These are phyloP conservation scores for Caloboletus inedulis DNA, from an alignment of 1,284 basidiomycete genomes.

Conservation along the genomic window DNA sequence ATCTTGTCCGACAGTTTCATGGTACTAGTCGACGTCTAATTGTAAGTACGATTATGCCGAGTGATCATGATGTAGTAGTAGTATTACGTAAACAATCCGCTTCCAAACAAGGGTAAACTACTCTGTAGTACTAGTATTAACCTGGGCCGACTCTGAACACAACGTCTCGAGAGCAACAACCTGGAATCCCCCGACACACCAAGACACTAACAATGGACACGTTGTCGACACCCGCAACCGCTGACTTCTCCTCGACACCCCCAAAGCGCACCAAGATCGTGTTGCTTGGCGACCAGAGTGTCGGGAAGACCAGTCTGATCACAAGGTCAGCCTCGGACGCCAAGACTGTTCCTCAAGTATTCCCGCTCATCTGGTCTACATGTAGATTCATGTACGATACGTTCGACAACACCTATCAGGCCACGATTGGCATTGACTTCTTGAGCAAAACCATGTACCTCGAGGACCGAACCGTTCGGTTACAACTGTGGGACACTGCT, in stretches of 20 bases:
- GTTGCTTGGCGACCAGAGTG: conserved; percentile 88
- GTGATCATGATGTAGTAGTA: not conserved
- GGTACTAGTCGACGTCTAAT: not conserved
- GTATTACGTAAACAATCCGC: conserved; percentile 11
- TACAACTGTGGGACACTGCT: conserved; percentile 99
- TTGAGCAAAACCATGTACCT: conserved; percentile 99
- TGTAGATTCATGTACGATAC: conserved; percentile 98
- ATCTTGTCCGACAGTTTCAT: conserved; percentile 77
- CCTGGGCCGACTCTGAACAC: conserved; percentile 11
- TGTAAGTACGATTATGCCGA: too few species aligned
- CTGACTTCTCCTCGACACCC: conserved; percentile 80
- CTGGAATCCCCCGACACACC: not conserved
- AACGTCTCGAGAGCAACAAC: not conserved
- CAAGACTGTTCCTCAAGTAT: not conserved
- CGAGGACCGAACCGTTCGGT: conserved; percentile 94
- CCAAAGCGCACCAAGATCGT: conserved; percentile 97
- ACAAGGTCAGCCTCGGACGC: conserved; percentile 63
- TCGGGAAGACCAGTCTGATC: conserved; percentile 97
- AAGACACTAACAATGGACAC: conserved; percentile 39
- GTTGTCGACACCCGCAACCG: conserved; percentile 63
- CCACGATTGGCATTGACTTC: conserved; percentile 99
- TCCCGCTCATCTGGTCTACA: not conserved
- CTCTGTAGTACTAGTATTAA: conserved; percentile 5
- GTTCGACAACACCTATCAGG: conserved; percentile 99
- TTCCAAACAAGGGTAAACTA: conserved; percentile 32